Base-by-base conservation (phyloP, 352 stramenopile species). In the Globisporangium viniferum region DNA sequence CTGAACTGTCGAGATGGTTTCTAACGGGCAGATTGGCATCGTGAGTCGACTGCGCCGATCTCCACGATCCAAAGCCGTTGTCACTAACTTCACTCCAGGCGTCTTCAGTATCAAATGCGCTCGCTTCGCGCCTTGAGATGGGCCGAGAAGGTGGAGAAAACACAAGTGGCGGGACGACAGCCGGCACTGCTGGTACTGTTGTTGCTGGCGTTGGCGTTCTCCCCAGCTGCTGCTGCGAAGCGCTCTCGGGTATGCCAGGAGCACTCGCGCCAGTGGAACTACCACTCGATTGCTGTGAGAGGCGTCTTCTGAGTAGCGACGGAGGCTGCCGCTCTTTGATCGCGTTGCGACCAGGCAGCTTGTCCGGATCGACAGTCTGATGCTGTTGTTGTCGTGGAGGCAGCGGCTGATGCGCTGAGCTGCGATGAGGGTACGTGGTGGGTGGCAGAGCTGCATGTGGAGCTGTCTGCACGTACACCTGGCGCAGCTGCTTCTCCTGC, bases 401-500 rank as follows among this genome's bases (percentile, higher is more conserved):
- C 70, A 73, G 55, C 24, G n/a, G 64, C 44, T 56, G 59, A 55
- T 31, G 69, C 36, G 6, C 12, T 7, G 54, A 41, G 44, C 29
- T 10, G 29, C 29, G 24, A 15, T 24, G 24, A 24, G 18, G 35
- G 9, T 53, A 10, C 41, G 70, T 41, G 27, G 15, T 51, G 63
- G 46, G 0, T 2, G 24, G 58, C 5, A 54, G 35, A 5, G 24
- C 58, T 1, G 15, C 54, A 7, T 44, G 54, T 5, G 41, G 18
- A 5, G 64, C 29, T 0, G 68, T 62, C 0, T 73, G 75, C 2
- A 56, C 72, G 59, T 81, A 74, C 2, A 71, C 73, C 2, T 78
- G 66, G n/a, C 83, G 81, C 67, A 86, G 73, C 41, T 89, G 80
- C 58, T 66, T 72, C 66, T 92, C 81, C 59, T 89, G 80, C 27